Percentiles rank a stretch among this genome's conserved stretches.
Conservation (phyloP, 2,329 filamentous ascomycete genomes). For the Sporothrix variecibatus region DNA sequence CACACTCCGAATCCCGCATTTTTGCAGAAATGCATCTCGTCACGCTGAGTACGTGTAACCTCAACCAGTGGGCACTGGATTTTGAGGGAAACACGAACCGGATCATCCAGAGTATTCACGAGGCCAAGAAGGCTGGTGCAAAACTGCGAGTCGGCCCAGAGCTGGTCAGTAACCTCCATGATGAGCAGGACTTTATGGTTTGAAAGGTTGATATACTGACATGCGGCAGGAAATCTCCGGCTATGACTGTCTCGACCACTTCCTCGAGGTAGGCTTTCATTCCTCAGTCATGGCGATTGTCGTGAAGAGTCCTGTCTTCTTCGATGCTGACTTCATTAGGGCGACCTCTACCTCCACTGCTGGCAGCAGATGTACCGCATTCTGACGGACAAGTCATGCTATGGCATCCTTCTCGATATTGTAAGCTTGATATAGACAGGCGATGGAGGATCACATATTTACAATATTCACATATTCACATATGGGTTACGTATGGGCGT, state of each 20-base stretch:
- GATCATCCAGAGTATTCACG: slow-evolving; percentile 60
- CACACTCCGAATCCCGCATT: not conserved
- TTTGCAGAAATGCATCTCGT: slow-evolving; percentile 34
- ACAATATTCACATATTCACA: too few relatives aligned
- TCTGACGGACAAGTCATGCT: slow-evolving; percentile 58
- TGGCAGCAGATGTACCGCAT: slow-evolving; percentile 66
- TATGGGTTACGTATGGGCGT: too few relatives aligned
- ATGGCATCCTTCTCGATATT: slow-evolving; percentile 68
- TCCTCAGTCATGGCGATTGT: too few relatives aligned
- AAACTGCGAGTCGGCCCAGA: slow-evolving; percentile 63
- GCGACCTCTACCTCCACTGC: slow-evolving; percentile 58
- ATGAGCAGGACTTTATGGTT: not conserved
- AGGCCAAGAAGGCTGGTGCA: slow-evolving; percentile 64
- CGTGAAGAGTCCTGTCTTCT: too few relatives aligned
- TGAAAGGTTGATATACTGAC: not conserved
- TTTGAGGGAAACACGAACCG: slow-evolving; percentile 62
- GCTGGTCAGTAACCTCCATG: slow-evolving; percentile 34
- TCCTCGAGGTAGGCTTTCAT: slow-evolving; percentile 47
- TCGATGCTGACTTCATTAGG: slow-evolving; percentile 5
- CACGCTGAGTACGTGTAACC: slow-evolving; percentile 37
- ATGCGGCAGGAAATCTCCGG: slow-evolving; percentile 51
- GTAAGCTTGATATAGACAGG: slow-evolving; percentile 36
- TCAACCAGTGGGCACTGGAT: slow-evolving; percentile 51
- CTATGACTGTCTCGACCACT: slow-evolving; percentile 70
- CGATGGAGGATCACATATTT: too few relatives aligned